Conservation (phyloP, 495 filamentous ascomycete genomes). For the Paragyromitra xinjiangensis region DNA sequence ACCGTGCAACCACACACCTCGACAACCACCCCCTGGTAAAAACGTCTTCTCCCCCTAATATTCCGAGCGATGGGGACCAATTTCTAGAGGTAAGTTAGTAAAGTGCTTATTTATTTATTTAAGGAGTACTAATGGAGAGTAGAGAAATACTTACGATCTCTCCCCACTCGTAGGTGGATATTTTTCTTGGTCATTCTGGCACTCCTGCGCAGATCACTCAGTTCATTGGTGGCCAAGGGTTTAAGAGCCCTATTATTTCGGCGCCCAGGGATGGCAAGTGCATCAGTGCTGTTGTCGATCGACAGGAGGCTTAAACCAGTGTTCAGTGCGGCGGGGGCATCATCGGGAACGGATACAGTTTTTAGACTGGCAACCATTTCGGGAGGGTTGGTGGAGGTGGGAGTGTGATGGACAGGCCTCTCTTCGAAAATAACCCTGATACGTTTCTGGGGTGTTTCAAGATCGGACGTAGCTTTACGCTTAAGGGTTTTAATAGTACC, state of each 20-base stretch:
- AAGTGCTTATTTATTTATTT: constrained; percentile 5
- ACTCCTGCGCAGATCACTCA: background rate
- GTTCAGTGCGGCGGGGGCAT: too few species aligned
- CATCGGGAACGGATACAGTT: too few species aligned
- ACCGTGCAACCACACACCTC: background rate
- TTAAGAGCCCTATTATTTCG: too few species aligned
- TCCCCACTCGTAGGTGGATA: background rate
- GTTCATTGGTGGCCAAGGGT: too few species aligned
- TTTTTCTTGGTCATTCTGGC: background rate
- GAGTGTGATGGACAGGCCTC: background rate
- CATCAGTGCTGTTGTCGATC: too few species aligned
- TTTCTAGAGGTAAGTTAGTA: constrained; percentile 2
- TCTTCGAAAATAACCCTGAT: background rate
- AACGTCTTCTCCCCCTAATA: background rate
- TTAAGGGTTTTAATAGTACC: background rate
- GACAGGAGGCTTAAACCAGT: too few species aligned
- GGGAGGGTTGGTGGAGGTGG: background rate
- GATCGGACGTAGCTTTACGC: background rate
- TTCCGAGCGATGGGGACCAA: background rate
- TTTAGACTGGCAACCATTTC: background rate
- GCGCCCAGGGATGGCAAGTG: too few species aligned
- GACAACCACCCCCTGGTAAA: background rate
- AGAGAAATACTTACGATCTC: background rate
- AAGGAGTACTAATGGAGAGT: background rate
- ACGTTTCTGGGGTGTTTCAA: background rate